These are phyloP conservation scores for Talaromyces liani DNA, from an alignment of 495 filamentous ascomycete genomes.

Conservation along the genomic window DNA sequence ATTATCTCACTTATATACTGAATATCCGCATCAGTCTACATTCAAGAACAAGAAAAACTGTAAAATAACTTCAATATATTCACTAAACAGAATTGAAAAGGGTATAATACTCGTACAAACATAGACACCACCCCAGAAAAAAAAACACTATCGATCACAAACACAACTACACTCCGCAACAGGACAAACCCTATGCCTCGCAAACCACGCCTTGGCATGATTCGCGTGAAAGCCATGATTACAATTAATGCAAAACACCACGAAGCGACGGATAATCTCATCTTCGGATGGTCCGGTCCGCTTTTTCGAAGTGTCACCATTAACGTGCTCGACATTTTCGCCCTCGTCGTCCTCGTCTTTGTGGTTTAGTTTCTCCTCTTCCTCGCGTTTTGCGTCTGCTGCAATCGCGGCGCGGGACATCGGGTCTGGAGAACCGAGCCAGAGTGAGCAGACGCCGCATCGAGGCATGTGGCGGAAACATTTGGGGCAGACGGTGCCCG, in stretches of 20 bases:
- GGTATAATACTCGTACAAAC: slow-evolving; percentile 10
- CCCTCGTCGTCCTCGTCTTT: slow-evolving; percentile 14
- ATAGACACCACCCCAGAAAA: not conserved
- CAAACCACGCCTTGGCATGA: slow-evolving; percentile 86
- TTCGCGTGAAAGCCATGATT: slow-evolving; percentile 86
- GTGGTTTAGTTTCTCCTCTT: slow-evolving; percentile 28
- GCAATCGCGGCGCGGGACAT: slow-evolving; percentile 47
- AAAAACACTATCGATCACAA: slow-evolving; percentile 44
- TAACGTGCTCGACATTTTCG: slow-evolving; percentile 12
- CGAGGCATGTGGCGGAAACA: slow-evolving; percentile 85
- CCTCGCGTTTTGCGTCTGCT: slow-evolving; percentile 37
- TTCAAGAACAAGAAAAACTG: too few relatives aligned
- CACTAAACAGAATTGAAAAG: not conserved
- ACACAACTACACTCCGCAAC: slow-evolving; percentile 83
- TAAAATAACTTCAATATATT: not conserved
- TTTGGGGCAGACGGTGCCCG: slow-evolving; percentile 63
- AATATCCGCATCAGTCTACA: not conserved
- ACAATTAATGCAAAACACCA: slow-evolving; percentile 81
- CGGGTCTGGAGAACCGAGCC: slow-evolving; percentile 74
- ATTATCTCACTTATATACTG: not conserved
- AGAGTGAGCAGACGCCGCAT: slow-evolving; percentile 80
- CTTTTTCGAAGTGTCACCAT: slow-evolving; percentile 11
- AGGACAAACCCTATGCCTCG: slow-evolving; percentile 70
- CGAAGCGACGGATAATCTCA: slow-evolving; percentile 42
- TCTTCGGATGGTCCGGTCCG: slow-evolving; percentile 19